phyloP scores from a whole-genome alignment of 345 rosid species.

The Euphorbia lathyris region DNA sequence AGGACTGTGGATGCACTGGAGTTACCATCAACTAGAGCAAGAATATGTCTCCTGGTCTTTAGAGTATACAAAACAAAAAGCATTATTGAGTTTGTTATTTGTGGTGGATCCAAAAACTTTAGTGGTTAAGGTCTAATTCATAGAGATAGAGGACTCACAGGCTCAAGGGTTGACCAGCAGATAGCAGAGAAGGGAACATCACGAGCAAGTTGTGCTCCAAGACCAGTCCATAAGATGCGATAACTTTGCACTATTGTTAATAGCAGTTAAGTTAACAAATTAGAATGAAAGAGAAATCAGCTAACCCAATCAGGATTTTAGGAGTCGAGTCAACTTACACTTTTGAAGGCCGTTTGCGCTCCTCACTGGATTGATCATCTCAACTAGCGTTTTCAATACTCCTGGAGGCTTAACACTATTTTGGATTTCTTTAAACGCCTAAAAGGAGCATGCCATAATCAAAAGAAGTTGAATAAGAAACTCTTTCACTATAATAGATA shows the following conservation, averaged over 20 bases:
- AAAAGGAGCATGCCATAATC: not conserved
- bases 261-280: not conserved
- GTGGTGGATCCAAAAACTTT: not conserved
- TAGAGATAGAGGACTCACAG: slow-evolving; percentile 50
- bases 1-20: slow-evolving; percentile 48
- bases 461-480: slow-evolving; percentile 3
- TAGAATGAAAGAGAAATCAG: not conserved
- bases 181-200: slow-evolving; percentile 99
- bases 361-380: slow-evolving; percentile 57
- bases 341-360: slow-evolving; percentile 42
- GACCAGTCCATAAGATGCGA: slow-evolving; percentile 87
- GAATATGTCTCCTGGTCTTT: slow-evolving; percentile 67
- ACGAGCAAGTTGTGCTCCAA: slow-evolving; percentile 96
- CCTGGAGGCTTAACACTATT: slow-evolving; percentile 73
- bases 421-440: slow-evolving; percentile 79
- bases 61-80: not conserved
- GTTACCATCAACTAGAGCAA: slow-evolving; percentile 58
- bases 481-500: not conserved
- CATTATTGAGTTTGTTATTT: not conserved
- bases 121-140: not conserved
- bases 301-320: not conserved
- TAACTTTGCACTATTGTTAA: slow-evolving; percentile 56
- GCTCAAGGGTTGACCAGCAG: slow-evolving; percentile 92
- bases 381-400: slow-evolving; percentile 63
- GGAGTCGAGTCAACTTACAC: slow-evolving; percentile 44